These are phyloP conservation scores for Eucalyptus tenuipes DNA, from an alignment of 345 rosid genomes.

Conservation along the genomic window DNA sequence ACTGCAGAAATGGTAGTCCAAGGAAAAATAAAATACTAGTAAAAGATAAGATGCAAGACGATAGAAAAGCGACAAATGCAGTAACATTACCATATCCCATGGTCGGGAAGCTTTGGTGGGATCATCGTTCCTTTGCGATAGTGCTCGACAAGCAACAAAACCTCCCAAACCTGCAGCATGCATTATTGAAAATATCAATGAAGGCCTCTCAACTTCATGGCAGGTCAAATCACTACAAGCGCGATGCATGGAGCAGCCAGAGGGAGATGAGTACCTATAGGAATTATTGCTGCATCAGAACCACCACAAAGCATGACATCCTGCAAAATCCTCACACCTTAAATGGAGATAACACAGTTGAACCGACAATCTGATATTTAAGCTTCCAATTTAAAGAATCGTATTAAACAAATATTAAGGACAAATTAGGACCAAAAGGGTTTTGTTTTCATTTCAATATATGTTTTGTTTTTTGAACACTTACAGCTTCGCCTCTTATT, in stretches of 20 bases:
- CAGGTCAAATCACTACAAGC: not conserved
- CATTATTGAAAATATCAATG: not conserved
- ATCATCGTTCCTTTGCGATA: conserved; percentile 76
- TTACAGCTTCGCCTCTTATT: conserved; percentile 93
- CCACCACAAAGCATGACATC: conserved; percentile 98
- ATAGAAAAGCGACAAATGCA: not conserved
- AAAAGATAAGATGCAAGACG: not conserved
- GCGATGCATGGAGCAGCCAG: not conserved
- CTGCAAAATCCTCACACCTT: conserved; percentile 22
- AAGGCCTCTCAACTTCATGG: not conserved
- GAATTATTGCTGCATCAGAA: conserved; percentile 81
- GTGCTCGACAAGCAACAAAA: conserved; percentile 86
- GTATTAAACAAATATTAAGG: not conserved
- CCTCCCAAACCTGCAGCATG: conserved; percentile 86
- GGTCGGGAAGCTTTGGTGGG: conserved; percentile 97
- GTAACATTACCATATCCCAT: conserved; percentile 68
- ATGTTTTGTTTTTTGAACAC: conserved; percentile 3
- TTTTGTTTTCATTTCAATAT: not conserved
- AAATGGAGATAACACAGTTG: not conserved
- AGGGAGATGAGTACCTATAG: conserved; percentile 45
- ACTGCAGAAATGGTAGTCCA: not conserved
- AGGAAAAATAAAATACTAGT: not conserved
- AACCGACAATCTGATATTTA: not conserved
- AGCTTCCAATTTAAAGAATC: not conserved
- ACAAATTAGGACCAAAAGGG: not conserved